Conservation (phyloP, 139 green algal genomes). For the Bryopsis sp. region DNA sequence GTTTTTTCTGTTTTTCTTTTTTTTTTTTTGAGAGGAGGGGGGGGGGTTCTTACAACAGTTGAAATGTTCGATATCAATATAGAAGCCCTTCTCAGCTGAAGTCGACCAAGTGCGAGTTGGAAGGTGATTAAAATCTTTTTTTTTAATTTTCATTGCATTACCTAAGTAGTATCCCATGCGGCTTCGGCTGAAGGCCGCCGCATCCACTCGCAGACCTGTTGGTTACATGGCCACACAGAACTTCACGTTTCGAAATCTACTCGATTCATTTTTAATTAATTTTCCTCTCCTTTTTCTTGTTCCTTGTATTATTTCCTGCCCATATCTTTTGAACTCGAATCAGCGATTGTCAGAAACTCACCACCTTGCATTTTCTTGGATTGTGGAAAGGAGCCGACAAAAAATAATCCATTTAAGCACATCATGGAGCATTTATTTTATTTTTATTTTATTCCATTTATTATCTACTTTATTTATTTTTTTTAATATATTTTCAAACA, state of each 20-base stretch:
- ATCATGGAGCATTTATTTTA: too few relatives aligned
- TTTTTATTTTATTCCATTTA: too few relatives aligned
- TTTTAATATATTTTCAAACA: background rate
- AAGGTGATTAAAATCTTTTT: background rate
- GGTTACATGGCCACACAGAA: background rate
- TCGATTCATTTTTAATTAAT: too few relatives aligned
- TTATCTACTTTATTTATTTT: too few relatives aligned
- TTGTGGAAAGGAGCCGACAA: background rate
- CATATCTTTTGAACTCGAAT: background rate
- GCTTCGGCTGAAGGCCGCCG: constrained; percentile 54
- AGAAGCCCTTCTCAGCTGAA: background rate
- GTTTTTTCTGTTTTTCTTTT: too few relatives aligned
- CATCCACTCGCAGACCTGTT: constrained; percentile 85
- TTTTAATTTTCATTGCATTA: background rate
- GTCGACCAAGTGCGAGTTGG: background rate
- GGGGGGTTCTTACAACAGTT: background rate
- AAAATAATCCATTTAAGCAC: too few relatives aligned
- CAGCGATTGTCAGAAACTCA: background rate
- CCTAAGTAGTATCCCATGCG: constrained; percentile 70
- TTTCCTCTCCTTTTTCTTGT: too few relatives aligned
- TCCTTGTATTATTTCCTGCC: background rate
- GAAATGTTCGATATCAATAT: background rate
- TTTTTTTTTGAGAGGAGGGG: too few relatives aligned
- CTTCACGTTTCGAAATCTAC: background rate
- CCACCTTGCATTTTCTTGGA: background rate